These are phyloP conservation scores for Backusella morwellensis DNA, from an alignment of 192 early-diverging fungal genomes.

Conservation along the genomic window DNA sequence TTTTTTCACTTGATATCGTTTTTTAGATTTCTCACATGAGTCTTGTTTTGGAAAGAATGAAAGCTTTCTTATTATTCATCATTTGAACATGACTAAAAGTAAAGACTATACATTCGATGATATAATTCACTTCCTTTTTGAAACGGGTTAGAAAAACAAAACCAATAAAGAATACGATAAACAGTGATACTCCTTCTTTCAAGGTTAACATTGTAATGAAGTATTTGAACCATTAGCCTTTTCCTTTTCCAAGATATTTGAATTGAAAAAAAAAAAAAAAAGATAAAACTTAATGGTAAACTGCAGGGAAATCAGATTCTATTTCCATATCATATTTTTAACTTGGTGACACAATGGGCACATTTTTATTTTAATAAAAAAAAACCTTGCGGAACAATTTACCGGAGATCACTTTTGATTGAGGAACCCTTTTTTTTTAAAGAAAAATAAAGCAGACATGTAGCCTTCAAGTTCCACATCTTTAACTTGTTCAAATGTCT, in stretches of 20 bases:
- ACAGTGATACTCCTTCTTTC: neutral
- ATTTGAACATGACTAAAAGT: neutral
- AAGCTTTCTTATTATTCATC: neutral
- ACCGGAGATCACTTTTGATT: neutral
- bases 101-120: neutral
- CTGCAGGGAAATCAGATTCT: neutral
- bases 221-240: neutral
- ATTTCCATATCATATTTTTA: neutral
- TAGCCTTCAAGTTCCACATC: neutral
- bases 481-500: neutral
- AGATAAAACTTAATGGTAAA: no score
- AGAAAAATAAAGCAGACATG: neutral
- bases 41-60: neutral
- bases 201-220: neutral
- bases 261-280: no score
- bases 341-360: neutral
- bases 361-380: neutral
- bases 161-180: neutral
- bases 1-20: neutral
- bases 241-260: neutral
- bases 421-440: neutral
- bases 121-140: neutral
- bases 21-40: neutral
- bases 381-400: neutral
- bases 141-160: no score